These are phyloP conservation scores for Hortiboletus campestris DNA, from an alignment of 768 basidiomycete species.

Conservation along the genomic window DNA sequence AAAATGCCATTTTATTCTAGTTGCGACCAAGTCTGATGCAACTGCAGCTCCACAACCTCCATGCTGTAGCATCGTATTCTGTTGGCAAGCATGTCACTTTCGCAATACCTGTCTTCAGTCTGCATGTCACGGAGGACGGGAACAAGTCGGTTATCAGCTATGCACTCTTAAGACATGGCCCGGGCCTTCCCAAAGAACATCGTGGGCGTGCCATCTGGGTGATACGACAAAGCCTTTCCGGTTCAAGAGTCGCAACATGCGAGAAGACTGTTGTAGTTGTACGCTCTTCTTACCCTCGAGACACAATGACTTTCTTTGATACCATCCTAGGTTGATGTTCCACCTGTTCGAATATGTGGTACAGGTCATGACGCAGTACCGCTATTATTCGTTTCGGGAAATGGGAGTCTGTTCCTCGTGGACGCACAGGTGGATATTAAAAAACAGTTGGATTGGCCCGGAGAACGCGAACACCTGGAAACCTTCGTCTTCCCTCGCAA, in stretches of 20 bases:
- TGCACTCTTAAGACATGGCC: constrained; percentile 47
- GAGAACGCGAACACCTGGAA: constrained; percentile 27
- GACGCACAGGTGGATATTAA: constrained; percentile 29
- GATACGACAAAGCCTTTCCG: constrained; percentile 56
- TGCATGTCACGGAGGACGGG: constrained; percentile 33
- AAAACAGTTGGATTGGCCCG: constrained; percentile 25
- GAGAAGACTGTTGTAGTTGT: constrained; percentile 47
- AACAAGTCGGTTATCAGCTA: constrained; percentile 50
- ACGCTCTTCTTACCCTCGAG: constrained; percentile 26
- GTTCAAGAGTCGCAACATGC: constrained; percentile 28
- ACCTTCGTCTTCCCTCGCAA: constrained; percentile 31
- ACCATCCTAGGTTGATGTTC: constrained; percentile 41
- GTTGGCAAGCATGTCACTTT: constrained; percentile 66
- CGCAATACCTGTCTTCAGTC: constrained; percentile 54
- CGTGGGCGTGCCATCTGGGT: constrained; percentile 55
- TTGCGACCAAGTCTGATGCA: constrained; percentile 7
- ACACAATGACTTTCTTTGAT: constrained; percentile 6
- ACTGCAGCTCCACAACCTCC: constrained; percentile 58
- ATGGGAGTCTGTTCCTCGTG: constrained; percentile 34
- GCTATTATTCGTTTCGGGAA: constrained; percentile 34
- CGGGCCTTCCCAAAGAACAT: constrained; percentile 42
- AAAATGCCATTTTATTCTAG: background rate
- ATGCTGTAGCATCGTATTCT: constrained; percentile 66
- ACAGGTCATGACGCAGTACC: constrained; percentile 26
- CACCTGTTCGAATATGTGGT: constrained; percentile 38